Evolutionary conservation across 2,329 filamentous ascomycete genomes (phyloP).

Genomic region (Alternaria brassicicola): DNA sequence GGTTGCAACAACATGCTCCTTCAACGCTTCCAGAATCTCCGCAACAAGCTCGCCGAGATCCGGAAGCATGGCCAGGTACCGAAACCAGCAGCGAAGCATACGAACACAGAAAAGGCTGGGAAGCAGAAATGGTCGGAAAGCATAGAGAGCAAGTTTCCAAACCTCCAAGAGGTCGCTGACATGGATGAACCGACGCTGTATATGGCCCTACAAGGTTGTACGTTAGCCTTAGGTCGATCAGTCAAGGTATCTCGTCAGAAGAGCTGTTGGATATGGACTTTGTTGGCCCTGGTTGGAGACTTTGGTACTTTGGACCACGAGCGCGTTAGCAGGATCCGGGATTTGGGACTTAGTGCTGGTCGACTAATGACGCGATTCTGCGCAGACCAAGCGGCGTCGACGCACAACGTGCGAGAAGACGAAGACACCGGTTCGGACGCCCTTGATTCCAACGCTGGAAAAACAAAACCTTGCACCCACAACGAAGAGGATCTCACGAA

Average conservation of each 20-base stretch:
- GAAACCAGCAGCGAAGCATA: neutral
- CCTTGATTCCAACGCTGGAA: neutral
- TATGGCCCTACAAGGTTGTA: constrained; percentile 67
- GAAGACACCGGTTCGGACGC: neutral
- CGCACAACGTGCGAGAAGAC: neutral
- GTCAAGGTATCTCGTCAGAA: constrained; percentile 67
- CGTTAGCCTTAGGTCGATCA: constrained; percentile 67
- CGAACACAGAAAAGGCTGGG: constrained; percentile 36
- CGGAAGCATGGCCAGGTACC: constrained; percentile 40
- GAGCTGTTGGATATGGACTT: constrained; percentile 84
- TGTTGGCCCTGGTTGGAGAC: constrained; percentile 77
- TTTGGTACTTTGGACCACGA: constrained; percentile 75
- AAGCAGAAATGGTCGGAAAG: constrained; percentile 44
- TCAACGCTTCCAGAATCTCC: constrained; percentile 69
- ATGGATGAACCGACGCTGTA: constrained; percentile 70
- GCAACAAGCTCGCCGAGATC: constrained; percentile 62
- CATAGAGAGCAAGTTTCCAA: constrained; percentile 49
- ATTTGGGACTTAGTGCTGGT: constrained; percentile 78
- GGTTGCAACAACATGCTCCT: constrained; percentile 72
- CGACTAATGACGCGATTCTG: constrained; percentile 56
- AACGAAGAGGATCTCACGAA: neutral
- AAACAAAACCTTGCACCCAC: neutral
- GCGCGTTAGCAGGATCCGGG: constrained; percentile 76
- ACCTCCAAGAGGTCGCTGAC: constrained; percentile 57
- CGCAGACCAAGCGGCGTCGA: constrained; percentile 1